A percentile compares a stretch with the other conserved stretches of the same genome.
Conservation (phyloP, 2,329 filamentous ascomycete species). For the Westerdykella sp. region DNA sequence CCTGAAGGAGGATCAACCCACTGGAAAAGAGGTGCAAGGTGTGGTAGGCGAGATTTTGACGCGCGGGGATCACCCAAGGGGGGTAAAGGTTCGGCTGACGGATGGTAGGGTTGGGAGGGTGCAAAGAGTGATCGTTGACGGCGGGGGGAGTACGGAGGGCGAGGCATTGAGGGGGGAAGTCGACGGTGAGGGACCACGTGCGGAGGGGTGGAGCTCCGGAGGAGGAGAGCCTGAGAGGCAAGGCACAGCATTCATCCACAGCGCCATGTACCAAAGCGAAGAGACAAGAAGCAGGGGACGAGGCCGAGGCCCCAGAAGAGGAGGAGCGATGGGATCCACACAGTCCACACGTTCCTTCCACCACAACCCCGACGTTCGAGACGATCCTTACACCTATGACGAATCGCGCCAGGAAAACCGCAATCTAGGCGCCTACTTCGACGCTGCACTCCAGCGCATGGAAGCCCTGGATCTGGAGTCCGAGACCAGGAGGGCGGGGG, state of each 20-base stretch:
- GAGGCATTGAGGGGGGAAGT: constrained; percentile 18
- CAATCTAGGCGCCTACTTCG: constrained; percentile 15
- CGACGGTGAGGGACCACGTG: constrained; percentile 18
- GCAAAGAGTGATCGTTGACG: constrained; percentile 50
- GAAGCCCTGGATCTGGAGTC: constrained; percentile 21
- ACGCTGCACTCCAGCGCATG: constrained; percentile 3
- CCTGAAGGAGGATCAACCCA: constrained; percentile 69
- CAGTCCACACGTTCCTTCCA: no score
- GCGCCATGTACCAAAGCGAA: no score
- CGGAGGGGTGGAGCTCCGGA: constrained; percentile 4
- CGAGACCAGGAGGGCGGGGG: constrained; percentile 18
- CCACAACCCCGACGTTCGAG: no score
- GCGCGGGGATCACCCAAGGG: constrained; percentile 65
- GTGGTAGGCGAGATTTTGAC: constrained; percentile 63
- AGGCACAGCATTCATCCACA: no score
- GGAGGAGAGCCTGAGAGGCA: neutral
- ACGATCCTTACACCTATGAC: constrained; percentile 19
- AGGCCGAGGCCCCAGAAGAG: constrained; percentile 16
- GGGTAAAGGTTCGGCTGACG: constrained; percentile 69
- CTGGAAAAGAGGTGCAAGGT: constrained; percentile 64
- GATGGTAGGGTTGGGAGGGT: constrained; percentile 70
- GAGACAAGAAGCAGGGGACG: constrained; percentile 1
- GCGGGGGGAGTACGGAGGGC: constrained; percentile 21
- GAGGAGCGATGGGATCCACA: constrained; percentile 15
- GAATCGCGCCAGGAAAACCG: constrained; percentile 11